Evolutionary conservation across 352 stramenopile genomes (phyloP), one percentile per base, ranked within the genome.

Genomic region (Globisporangium recalcitrans): DNA sequence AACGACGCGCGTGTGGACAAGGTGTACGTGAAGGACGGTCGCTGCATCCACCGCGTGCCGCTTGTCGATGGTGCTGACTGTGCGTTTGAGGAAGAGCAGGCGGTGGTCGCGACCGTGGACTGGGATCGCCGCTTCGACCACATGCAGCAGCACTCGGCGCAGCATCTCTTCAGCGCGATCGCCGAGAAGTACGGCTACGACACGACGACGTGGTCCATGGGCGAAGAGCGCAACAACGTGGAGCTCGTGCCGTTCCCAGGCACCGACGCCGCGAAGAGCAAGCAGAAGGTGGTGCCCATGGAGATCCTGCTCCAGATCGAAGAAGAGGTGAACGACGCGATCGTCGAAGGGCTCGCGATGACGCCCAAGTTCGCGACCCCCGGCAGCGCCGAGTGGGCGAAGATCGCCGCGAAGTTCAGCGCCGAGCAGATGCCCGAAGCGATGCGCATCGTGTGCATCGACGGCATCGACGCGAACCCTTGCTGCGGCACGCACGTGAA

Each of bases 101-200:
- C 75, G 21, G 81, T 96, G 16, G 53, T 74, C 31, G 77, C 80
- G 32, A 65, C 9, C 0, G 76, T 97, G 22, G 77, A 96, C 66
- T 95, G 87, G 87, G 62, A 59, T 36, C 80, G 88, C 13, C 79
- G 88, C 57, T 84, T 88, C 32, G 88, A 96, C 60, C 86, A 96
- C 71, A 96, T 96, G 86, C 83, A 90, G 66, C 87, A 96, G 68
- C 89, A 97, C 74, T 96, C 89, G 58, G 87, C 77, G 38, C 89
- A 97, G 69, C 89, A 97, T 58, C 64, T 97, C 36, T 76, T 96
- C 51, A 94, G 80, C 58, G 87, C 87, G n/a, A 80, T 96, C 31
- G 87, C 85, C 36, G 74, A 92, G 53, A 77, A 74, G 36, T 79
- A 88, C 65, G 77, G 80, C 27, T 83, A 87, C 38, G 73, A 90